Base-by-base conservation (phyloP, 1,139 yeast genomes). In the Nakaseomyces sp. region DNA sequence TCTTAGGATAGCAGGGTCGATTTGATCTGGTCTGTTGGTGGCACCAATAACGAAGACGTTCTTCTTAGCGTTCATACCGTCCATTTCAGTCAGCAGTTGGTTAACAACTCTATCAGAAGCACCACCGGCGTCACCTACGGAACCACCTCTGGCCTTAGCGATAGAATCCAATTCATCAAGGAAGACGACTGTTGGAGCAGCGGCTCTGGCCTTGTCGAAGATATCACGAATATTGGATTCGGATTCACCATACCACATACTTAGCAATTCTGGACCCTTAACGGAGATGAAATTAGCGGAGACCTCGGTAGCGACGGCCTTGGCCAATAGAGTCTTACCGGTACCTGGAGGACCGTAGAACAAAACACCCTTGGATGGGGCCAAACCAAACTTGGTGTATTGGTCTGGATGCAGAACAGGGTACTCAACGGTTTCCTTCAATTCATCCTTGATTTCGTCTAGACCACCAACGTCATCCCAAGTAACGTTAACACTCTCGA, bases 261-360 rank as follows among this genome's bases (percentile, higher is more conserved):
- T 35, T 16, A 35, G n/a, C 9, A 35, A 18, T 35, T 35, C 38
- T 20, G 38, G 38, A 57, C 97, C 97, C 70, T 89, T 89, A 48
- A 91, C 96, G 41, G 95, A 84, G 54, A 91, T 89, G 69, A 91
- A 91, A 67, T 89, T 91, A 38, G 97, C 97, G 46, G 95, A 83
- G 35, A 88, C 96, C 67, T 91, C 97, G 45, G 96, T 89, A 41
- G 98, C 97, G 56, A 91, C 96, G 41, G 98, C 98, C 69, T 91
- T 91, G 39, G 98, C 98, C 57, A 91, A 76, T 61, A 91, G 73
- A 5, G 98, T 89, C 70, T 89, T 89, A 86, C 98, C 98, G 52
- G 97, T 89, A 81, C 98, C 98, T 50, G 98, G 98, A 46, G 98
- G 98, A 58, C 99, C 99, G 68, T 85, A 91, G 74, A 93, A 91